Conservation (phyloP, 2,329 filamentous ascomycete genomes). For the Microdochium paspali region DNA sequence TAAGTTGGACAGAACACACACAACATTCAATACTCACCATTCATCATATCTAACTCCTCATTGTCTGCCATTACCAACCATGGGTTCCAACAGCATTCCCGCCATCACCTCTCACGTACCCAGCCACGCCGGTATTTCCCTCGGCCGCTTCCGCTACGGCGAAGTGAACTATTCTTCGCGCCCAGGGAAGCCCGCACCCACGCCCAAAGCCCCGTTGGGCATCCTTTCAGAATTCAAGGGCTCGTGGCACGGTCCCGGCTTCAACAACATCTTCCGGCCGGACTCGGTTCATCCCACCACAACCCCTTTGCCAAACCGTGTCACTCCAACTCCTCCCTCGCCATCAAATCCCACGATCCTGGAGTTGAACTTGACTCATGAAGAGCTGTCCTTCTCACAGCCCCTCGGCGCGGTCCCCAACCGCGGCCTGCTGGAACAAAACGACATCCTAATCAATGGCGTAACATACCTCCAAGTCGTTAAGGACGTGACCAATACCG, state of each 20-base stretch:
- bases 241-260: constrained; percentile 20
- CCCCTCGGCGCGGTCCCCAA: constrained; percentile 25
- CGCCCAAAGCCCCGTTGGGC: constrained; percentile 4
- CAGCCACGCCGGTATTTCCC: neutral
- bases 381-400: constrained; percentile 20
- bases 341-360: constrained; percentile 19
- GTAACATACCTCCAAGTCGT: constrained; percentile 25
- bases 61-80: no score
- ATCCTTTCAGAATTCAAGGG: constrained; percentile 17
- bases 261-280: constrained; percentile 28
- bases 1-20: no score
- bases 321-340: constrained; percentile 5
- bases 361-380: constrained; percentile 27
- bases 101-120: no score
- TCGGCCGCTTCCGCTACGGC: neutral
- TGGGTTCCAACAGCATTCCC: no score
- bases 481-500: constrained; percentile 19
- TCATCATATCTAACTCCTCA: no score
- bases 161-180: neutral
- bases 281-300: constrained; percentile 11
- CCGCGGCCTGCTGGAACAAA: constrained; percentile 22
- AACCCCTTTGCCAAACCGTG: constrained; percentile 8
- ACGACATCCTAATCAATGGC: constrained; percentile 23
- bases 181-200: neutral
- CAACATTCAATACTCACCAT: no score